Conservation (phyloP, 2,329 filamentous ascomycete genomes). For the Thielaviopsis punctulata region DNA sequence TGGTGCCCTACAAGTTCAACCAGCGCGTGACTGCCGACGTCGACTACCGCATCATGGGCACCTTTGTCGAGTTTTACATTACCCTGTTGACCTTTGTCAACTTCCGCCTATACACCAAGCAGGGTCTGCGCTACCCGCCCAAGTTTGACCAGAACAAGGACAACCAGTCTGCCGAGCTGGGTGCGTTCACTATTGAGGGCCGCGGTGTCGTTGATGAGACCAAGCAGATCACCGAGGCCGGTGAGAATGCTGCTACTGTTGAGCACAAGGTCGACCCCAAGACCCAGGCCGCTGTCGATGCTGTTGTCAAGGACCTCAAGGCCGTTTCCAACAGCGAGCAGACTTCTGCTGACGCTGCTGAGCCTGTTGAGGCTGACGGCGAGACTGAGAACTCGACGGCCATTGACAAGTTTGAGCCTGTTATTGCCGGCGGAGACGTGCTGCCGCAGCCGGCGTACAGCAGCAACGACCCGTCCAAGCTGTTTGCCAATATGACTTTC, state of each 20-base stretch:
- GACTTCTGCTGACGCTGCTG: slow-evolving; percentile 25
- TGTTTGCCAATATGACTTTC: slow-evolving; percentile 81
- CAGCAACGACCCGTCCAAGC: slow-evolving; percentile 48
- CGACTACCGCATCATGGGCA: slow-evolving; percentile 98
- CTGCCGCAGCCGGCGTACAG: slow-evolving; percentile 60
- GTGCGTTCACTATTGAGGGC: slow-evolving; percentile 78
- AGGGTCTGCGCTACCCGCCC: slow-evolving; percentile 87
- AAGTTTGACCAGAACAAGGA: slow-evolving; percentile 81
- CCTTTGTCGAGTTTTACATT: slow-evolving; percentile 97
- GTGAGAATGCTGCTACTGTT: slow-evolving; percentile 23
- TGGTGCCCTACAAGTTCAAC: slow-evolving; percentile 96
- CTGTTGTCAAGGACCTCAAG: slow-evolving; percentile 52
- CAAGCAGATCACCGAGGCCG: slow-evolving; percentile 28
- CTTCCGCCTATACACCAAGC: slow-evolving; percentile 79
- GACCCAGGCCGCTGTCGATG: slow-evolving; percentile 49
- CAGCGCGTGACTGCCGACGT: slow-evolving; percentile 86
- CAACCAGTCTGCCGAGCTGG: slow-evolving; percentile 75
- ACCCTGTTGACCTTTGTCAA: slow-evolving; percentile 92
- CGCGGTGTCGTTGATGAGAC: slow-evolving; percentile 17
- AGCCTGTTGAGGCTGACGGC: slow-evolving; percentile 16
- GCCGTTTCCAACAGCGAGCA: slow-evolving; percentile 29
- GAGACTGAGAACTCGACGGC: slow-evolving; percentile 33
- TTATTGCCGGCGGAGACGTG: slow-evolving; percentile 68
- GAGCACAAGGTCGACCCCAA: slow-evolving; percentile 40
- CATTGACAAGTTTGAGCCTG: slow-evolving; percentile 84